Conservation (phyloP, 2,329 filamentous ascomycete species). For the Madurella mycetomatis region DNA sequence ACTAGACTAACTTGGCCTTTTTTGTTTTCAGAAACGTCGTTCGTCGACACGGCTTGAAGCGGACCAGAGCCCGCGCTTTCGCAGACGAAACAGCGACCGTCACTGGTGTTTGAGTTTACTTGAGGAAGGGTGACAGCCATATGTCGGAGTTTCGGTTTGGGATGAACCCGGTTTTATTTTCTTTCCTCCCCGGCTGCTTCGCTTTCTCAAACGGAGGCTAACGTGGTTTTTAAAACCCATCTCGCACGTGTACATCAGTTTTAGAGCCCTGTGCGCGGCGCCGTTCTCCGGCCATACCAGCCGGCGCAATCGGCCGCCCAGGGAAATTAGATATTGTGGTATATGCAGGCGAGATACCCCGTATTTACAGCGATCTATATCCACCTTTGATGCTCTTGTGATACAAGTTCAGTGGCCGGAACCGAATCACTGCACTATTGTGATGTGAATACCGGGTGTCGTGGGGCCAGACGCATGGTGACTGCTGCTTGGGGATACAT, state of each 20-base stretch:
- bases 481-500: too few relatives aligned
- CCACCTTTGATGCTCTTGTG: background rate
- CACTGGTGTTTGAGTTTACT: constrained; percentile 2
- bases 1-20: constrained; percentile 43
- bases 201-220: constrained; percentile 39
- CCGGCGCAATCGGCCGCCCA: background rate
- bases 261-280: background rate
- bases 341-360: background rate
- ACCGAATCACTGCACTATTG: too few relatives aligned
- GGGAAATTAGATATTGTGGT: background rate
- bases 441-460: too few relatives aligned
- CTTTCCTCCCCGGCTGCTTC: constrained; percentile 33
- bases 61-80: background rate
- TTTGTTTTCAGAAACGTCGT: constrained; percentile 18
- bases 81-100: background rate
- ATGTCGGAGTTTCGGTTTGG: constrained; percentile 15
- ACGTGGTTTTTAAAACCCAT: constrained; percentile 23
- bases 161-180: constrained; percentile 28
- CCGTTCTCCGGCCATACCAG: background rate
- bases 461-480: too few relatives aligned
- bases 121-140: background rate
- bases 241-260: background rate
- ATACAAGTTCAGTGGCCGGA: background rate
- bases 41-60: constrained; percentile 4
- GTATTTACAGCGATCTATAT: background rate